Conservation (phyloP, 441 rosid genomes). For the Pelargonium australe region DNA sequence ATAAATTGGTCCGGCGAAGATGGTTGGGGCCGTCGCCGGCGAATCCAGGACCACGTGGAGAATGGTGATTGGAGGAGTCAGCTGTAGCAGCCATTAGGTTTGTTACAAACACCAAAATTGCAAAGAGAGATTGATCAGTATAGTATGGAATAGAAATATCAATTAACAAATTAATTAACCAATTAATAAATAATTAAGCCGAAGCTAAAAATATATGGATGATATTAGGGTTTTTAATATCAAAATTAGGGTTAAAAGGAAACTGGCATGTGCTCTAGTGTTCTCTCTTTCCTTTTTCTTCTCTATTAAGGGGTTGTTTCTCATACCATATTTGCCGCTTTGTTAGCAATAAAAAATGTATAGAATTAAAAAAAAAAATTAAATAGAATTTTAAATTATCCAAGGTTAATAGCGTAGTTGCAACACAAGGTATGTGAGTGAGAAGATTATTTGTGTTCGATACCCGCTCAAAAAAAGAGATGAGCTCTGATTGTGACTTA, state of each 20-base stretch:
- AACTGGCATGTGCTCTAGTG: background rate
- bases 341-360: too few species aligned
- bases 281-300: too few species aligned
- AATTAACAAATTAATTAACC: background rate
- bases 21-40: background rate
- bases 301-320: too few species aligned
- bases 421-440: too few species aligned
- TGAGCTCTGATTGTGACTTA: too few species aligned
- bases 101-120: constrained; percentile 6
- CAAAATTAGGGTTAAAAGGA: background rate
- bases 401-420: too few species aligned
- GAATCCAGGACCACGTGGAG: constrained; percentile 19
- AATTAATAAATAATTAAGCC: background rate
- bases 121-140: constrained; percentile 9
- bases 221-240: background rate
- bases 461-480: too few species aligned
- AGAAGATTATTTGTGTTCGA: too few species aligned
- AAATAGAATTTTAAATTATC: too few species aligned
- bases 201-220: background rate
- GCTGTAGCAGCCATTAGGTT: constrained; percentile 44
- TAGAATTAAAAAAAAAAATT: too few species aligned
- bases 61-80: constrained; percentile 30
- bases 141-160: background rate
- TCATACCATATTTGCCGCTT: too few species aligned
- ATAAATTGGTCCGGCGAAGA: background rate